A percentile compares a stretch with the other conserved stretches of the same genome.
Conservation (phyloP, 108 stramenopile genomes). For the Thalassiosira profunda region DNA sequence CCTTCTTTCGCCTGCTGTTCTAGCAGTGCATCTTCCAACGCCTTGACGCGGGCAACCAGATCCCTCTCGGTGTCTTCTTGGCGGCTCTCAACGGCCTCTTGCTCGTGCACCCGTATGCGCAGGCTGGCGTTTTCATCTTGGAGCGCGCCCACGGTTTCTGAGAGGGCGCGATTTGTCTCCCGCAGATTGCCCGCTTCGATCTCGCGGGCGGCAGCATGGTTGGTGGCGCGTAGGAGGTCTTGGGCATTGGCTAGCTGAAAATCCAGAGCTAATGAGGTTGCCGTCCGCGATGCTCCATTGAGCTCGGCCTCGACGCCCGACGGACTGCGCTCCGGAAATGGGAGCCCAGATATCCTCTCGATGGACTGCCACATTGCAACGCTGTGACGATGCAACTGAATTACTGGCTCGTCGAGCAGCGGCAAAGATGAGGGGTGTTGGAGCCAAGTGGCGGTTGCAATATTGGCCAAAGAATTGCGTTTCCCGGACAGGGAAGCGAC, state of each 20-base stretch:
- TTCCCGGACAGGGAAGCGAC: too few species aligned
- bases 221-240: background rate
- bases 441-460: too few species aligned
- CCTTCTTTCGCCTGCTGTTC: background rate
- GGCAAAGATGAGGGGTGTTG: too few species aligned
- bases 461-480: too few species aligned
- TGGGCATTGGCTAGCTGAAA: background rate
- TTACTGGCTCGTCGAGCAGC: too few species aligned
- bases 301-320: background rate
- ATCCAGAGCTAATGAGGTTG: background rate
- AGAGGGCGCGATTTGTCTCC: background rate
- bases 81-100: background rate
- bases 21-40: conserved; percentile 1
- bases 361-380: conserved; percentile 48
- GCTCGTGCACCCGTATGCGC: background rate
- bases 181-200: background rate
- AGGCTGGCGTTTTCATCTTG: background rate
- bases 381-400: too few species aligned
- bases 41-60: background rate
- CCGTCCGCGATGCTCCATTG: background rate
- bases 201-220: background rate
- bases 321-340: conserved; percentile 13
- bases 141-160: background rate
- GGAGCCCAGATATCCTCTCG: conserved; percentile 23
- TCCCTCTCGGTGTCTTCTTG: background rate